Percentiles rank a stretch among this genome's conserved stretches.
These are phyloP conservation scores for Elsinoe ampelina DNA, from an alignment of 2,329 filamentous ascomycete genomes.

Conservation along the genomic window DNA sequence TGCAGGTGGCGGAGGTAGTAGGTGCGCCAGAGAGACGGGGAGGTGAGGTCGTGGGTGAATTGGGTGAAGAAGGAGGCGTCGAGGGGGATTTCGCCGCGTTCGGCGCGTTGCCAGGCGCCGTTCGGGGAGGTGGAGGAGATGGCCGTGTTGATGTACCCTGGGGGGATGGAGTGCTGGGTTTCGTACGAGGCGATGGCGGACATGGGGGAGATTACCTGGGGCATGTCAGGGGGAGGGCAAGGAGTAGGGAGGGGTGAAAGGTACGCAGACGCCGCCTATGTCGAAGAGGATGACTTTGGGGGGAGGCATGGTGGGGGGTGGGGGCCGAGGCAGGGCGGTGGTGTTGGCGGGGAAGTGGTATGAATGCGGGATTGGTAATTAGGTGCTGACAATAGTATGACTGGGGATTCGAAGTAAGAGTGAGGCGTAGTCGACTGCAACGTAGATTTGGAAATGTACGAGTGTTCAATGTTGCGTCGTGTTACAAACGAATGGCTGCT, in stretches of 20 bases:
- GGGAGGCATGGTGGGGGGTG: conserved; percentile 2
- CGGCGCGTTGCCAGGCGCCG: conserved; percentile 81
- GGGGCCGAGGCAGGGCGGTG: background rate
- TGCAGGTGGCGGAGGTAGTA: conserved; percentile 35
- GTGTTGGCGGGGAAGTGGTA: background rate
- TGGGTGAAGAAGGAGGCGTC: conserved; percentile 64
- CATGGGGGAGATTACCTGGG: conserved; percentile 78
- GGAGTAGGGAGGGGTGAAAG: conserved; percentile 36
- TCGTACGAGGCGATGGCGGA: conserved; percentile 92
- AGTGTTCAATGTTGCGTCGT: background rate
- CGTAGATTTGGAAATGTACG: no score
- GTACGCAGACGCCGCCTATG: conserved; percentile 92
- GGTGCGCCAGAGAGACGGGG: conserved; percentile 56
- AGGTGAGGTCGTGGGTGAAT: conserved; percentile 66
- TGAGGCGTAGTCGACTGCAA: background rate
- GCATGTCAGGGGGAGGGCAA: conserved; percentile 15
- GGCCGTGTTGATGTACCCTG: conserved; percentile 84
- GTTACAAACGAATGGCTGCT: no score
- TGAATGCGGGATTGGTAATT: background rate
- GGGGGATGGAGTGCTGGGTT: conserved; percentile 61
- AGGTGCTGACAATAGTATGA: background rate
- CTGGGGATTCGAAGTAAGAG: background rate
- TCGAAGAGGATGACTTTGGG: conserved; percentile 82
- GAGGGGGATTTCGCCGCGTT: conserved; percentile 71
- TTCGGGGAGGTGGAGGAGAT: conserved; percentile 69